Percentiles rank a stretch among this genome's conserved stretches.
Conservation (phyloP, 257 asterid species). For the Vinca minor region DNA sequence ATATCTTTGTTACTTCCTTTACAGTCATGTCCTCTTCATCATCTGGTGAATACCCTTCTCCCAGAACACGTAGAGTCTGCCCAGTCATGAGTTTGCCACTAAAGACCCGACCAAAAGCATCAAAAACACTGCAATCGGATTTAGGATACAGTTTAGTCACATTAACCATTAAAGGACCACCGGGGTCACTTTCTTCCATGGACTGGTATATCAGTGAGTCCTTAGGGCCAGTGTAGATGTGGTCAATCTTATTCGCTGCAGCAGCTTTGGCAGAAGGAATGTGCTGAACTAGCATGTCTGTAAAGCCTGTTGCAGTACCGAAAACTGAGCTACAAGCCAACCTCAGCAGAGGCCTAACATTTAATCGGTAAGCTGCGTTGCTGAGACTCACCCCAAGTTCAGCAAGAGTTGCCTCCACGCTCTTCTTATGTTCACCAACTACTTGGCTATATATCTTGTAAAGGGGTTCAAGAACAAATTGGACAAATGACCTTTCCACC, state of each 20-base stretch:
- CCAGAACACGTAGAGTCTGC: conserved; percentile 80
- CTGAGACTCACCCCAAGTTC: conserved; percentile 93
- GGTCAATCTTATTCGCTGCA: conserved; percentile 76
- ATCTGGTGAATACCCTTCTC: conserved; percentile 98
- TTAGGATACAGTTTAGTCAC: conserved; percentile 88
- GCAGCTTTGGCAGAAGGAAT: conserved; percentile 94
- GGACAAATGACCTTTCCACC: conserved; percentile 85
- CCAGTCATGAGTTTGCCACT: conserved; percentile 92
- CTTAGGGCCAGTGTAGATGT: conserved; percentile 76
- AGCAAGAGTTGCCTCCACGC: conserved; percentile 84
- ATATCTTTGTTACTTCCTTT: conserved; percentile 84
- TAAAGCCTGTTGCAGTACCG: conserved; percentile 90
- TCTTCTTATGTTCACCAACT: conserved; percentile 94
- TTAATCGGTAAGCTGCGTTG: conserved; percentile 86
- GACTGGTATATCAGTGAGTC: conserved; percentile 68
- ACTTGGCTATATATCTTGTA: conserved; percentile 93
- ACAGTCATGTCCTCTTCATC: conserved; percentile 98
- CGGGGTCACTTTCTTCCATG: conserved; percentile 73
- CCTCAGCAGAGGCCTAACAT: conserved; percentile 86
- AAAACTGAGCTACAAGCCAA: conserved; percentile 91
- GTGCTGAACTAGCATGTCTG: conserved; percentile 95
- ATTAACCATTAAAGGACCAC: conserved; percentile 90
- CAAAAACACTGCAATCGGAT: conserved; percentile 90
- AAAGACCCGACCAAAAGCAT: conserved; percentile 94
- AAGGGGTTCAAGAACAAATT: conserved; percentile 90